Evolutionary conservation across 129 eudicot genomes (phyloP).

Genomic region (Saposhnikovia divaricata): DNA sequence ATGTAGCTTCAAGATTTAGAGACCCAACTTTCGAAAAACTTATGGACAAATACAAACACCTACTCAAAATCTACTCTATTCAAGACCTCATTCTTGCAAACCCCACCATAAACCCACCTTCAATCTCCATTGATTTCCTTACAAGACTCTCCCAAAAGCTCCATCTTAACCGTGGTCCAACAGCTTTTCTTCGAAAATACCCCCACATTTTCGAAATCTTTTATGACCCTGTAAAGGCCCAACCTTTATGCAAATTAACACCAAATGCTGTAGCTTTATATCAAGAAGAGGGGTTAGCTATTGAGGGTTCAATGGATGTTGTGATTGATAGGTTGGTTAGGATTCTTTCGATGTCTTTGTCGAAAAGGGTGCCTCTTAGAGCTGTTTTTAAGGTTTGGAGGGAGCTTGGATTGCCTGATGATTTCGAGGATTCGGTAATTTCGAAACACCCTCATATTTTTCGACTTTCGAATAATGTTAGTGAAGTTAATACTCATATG

Average conservation of each 20-base stretch:
- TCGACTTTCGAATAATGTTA: conserved; percentile 39
- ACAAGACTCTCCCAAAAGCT: conserved; percentile 75
- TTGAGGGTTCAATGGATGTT: conserved; percentile 30
- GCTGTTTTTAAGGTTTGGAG: conserved; percentile 89
- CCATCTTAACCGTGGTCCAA: conserved; percentile 91
- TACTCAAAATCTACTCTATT: conserved; percentile 59
- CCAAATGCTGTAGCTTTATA: conserved; percentile 35
- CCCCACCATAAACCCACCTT: conserved; percentile 54
- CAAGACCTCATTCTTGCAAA: conserved; percentile 85
- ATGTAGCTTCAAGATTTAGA: conserved; percentile 72
- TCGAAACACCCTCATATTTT: conserved; percentile 44
- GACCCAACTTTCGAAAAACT: conserved; percentile 84
- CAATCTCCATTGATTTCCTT: conserved; percentile 75
- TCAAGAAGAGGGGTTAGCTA: conserved; percentile 50
- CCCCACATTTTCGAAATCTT: conserved; percentile 73
- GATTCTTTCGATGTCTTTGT: conserved; percentile 63
- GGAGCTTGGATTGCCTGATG: conserved; percentile 83
- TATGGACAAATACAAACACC: conserved; percentile 78
- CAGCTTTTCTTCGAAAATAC: conserved; percentile 54
- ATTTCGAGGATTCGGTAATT: conserved; percentile 76
- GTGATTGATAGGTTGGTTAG: conserved; percentile 61
- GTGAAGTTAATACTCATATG: conserved; percentile 67
- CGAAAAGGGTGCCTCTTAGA: conserved; percentile 61
- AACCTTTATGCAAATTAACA: conserved; percentile 49
- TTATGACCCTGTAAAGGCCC: conserved; percentile 39